phyloP scores from a whole-genome alignment of 768 basidiomycete genomes.

The Gautieria morchelliformis region DNA sequence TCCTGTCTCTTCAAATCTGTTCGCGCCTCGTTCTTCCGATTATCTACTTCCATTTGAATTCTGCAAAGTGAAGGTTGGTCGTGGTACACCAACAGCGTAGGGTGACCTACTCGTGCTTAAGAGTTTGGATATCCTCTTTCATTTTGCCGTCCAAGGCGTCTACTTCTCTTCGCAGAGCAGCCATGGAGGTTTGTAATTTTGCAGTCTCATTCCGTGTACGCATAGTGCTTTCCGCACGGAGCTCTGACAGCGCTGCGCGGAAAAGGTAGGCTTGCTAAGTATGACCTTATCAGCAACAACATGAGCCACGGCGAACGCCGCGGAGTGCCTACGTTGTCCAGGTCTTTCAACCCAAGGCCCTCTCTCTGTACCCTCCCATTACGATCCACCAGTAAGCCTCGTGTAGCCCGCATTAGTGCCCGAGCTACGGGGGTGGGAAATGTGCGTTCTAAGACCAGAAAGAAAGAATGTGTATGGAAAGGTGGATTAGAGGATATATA shows the following conservation, averaged over 20 bases:
- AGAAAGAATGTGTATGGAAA: slow-evolving; percentile 77
- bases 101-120: slow-evolving; percentile 80
- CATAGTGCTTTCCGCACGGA: slow-evolving; percentile 77
- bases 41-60: slow-evolving; percentile 94
- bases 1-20: slow-evolving; percentile 78
- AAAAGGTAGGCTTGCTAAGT: slow-evolving; percentile 90
- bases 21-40: slow-evolving; percentile 83
- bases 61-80: slow-evolving; percentile 28
- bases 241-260: slow-evolving; percentile 84
- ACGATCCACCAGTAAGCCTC: slow-evolving; percentile 71
- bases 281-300: slow-evolving; percentile 1
- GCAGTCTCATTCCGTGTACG: slow-evolving; percentile 78
- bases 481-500: slow-evolving; percentile 42
- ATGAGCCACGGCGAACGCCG: neutral
- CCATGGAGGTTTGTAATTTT: slow-evolving; percentile 64
- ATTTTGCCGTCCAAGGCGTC: slow-evolving; percentile 81
- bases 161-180: slow-evolving; percentile 77
- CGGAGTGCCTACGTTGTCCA: slow-evolving; percentile 60
- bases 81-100: slow-evolving; percentile 4
- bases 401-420: slow-evolving; percentile 75
- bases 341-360: slow-evolving; percentile 63
- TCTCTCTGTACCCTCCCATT: slow-evolving; percentile 61
- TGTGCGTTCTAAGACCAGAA: slow-evolving; percentile 56
- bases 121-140: slow-evolving; percentile 81
- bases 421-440: slow-evolving; percentile 68